Evolutionary conservation across 345 rosid genomes (phyloP).

Genomic region (Sonneratia alba): DNA sequence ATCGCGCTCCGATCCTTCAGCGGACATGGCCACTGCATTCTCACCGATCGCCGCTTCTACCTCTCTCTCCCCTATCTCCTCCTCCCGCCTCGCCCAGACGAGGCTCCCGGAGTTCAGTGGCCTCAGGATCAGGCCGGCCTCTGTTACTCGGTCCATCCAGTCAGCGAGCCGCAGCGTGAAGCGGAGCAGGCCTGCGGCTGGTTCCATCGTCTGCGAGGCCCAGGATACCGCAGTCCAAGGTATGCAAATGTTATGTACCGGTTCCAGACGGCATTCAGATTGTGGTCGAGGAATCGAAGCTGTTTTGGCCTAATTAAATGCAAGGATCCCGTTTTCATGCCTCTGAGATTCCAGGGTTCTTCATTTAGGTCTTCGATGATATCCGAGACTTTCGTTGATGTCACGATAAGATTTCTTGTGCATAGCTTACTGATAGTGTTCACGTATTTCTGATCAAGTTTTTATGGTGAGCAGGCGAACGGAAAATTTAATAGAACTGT

Average conservation of each 20-base stretch:
- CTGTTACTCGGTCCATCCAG: conserved; percentile 6
- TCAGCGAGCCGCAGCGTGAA: conserved; percentile 7
- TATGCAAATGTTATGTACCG: neutral
- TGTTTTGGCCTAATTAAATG: neutral
- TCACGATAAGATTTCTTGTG: neutral
- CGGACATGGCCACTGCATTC: conserved; percentile 30
- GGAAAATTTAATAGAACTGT: no score
- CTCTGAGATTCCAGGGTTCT: neutral
- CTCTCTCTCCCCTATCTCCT: conserved; percentile 13
- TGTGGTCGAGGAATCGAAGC: neutral
- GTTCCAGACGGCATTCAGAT: neutral
- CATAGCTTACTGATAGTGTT: neutral
- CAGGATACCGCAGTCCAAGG: conserved; percentile 35
- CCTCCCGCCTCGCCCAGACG: conserved; percentile 11
- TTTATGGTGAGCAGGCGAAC: no score
- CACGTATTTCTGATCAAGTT: neutral
- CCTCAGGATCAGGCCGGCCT: conserved; percentile 20
- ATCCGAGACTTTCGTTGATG: neutral
- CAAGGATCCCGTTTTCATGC: neutral
- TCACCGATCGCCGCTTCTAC: conserved; percentile 16
- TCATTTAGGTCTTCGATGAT: neutral
- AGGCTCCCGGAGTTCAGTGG: conserved; percentile 20
- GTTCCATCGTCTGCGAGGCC: conserved; percentile 30
- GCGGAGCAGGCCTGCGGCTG: conserved; percentile 5
- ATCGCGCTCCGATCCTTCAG: neutral